Evolutionary conservation across 306 rosid genomes (phyloP).

Genomic region (Ceratonia siliqua): DNA sequence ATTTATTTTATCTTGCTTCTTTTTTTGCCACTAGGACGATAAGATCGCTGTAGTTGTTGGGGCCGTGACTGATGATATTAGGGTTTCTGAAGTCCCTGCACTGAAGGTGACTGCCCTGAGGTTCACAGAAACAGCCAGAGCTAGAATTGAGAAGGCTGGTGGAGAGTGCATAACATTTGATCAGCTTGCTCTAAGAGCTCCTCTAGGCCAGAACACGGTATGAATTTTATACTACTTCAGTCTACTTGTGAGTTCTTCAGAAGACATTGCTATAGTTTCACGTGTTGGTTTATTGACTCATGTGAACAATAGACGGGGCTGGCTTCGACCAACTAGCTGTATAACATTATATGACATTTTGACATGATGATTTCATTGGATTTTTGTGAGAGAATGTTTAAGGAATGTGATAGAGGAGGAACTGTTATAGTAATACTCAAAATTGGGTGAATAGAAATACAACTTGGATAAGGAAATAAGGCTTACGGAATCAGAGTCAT

Average conservation of each 20-base stretch:
- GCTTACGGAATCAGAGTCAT: too few species aligned
- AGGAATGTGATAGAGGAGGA: neutral
- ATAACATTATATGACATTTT: neutral
- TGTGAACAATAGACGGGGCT: neutral
- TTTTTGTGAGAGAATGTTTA: neutral
- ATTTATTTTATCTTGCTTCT: neutral
- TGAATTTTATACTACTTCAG: neutral
- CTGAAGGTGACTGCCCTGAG: conserved; percentile 65
- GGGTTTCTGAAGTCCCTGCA: conserved; percentile 53
- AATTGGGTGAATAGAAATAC: neutral
- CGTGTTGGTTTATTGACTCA: neutral
- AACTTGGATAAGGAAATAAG: neutral
- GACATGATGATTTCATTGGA: neutral
- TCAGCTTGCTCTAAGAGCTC: conserved; percentile 63
- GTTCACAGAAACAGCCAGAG: conserved; percentile 74
- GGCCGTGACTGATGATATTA: conserved; percentile 58
- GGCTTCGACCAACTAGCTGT: neutral
- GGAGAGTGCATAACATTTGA: conserved; percentile 67
- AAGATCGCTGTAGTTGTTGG: conserved; percentile 67
- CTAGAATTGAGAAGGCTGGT: conserved; percentile 75
- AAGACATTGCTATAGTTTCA: neutral
- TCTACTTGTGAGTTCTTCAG: neutral
- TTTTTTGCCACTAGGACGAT: conserved; percentile 35
- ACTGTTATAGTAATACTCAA: too few species aligned
- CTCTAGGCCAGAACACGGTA: conserved; percentile 69